A percentile compares a stretch with the other conserved stretches of the same genome.
Evolutionary conservation across 106 monocot species (phyloP).

Genomic region (Ottelia alismoides): DNA sequence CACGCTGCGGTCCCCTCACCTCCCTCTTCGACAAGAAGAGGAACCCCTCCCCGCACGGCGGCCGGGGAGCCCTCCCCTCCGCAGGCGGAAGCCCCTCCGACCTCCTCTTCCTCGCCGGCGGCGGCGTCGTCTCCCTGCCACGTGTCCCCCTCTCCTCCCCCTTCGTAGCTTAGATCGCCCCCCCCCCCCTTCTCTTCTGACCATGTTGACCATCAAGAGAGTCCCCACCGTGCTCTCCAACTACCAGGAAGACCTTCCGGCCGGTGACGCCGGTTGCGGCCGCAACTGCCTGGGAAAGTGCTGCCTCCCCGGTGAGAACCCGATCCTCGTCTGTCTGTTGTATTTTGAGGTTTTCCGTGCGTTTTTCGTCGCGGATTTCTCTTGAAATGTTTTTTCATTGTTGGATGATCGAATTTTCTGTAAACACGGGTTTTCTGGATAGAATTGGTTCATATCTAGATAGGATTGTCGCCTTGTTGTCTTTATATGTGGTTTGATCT

Average conservation of each 20-base stretch:
- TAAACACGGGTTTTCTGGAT: too few relatives aligned
- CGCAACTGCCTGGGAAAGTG: constrained; percentile 21
- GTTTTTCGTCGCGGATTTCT: too few relatives aligned
- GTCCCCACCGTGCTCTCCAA: constrained; percentile 24
- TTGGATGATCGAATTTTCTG: too few relatives aligned
- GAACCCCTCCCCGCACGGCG: constrained; percentile 19
- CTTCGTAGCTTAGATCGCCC: too few relatives aligned
- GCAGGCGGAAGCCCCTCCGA: constrained; percentile 18
- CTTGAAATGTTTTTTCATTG: too few relatives aligned
- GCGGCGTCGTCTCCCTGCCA: neutral
- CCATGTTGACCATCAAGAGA: constrained; percentile 21
- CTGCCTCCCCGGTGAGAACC: constrained; percentile 22
- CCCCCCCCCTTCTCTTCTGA: neutral
- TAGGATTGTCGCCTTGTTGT: too few relatives aligned
- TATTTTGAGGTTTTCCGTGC: too few relatives aligned
- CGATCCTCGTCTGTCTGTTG: too few relatives aligned
- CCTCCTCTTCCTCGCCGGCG: constrained; percentile 25
- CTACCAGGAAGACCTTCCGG: constrained; percentile 12
- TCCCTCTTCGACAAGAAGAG: neutral
- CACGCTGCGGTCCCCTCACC: too few relatives aligned
- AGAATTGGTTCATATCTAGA: too few relatives aligned
- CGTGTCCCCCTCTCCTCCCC: neutral
- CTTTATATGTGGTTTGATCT: too few relatives aligned
- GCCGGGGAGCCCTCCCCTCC: constrained; percentile 20
- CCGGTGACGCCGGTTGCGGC: constrained; percentile 8